Evolutionary conservation across 768 basidiomycete species (phyloP), one percentile per base, ranked within the genome.

Genomic region (Mycena albidolilacea): DNA sequence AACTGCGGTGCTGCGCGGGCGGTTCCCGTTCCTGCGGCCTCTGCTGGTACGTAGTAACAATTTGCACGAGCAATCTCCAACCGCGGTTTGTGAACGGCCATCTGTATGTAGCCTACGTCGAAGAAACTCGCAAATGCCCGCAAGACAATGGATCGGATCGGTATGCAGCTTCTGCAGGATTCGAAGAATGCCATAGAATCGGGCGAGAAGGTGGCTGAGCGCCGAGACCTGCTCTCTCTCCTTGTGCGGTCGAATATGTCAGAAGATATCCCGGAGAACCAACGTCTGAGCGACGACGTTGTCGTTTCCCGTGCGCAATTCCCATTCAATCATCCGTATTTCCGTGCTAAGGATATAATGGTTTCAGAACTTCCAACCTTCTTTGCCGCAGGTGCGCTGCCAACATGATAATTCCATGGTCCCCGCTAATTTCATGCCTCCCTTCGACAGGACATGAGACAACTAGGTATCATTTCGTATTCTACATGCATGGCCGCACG

Each of bases 211-310:
- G 59, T 37, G 23, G 39, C 1, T 2, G 48, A 55, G 4, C 52
- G 57, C 0, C 82, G 85, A 7, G 88, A 89, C 76, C 69, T 89
- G 10, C 76, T 89, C 19, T 85, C 83, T 7, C 74, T 87, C 11
- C 80, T 89, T 12, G 80, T 89, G 69, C 82, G 80, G 65, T 87
- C 87, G 7, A 90, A 89, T 76, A 81, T 88, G 82, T 84, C 85
- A 77, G 73, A 19, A 81, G 82, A 70, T 81, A 21, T 54, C 6
- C 39, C 70, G 5, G 90, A 3, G 80, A 85, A 3, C 81, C 82
- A 4, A 87, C 89, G 77, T 76, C 85, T n/a, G 15, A 58, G 44
- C 7, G 73, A 74, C 21, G 60, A n/a, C 1, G 73, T 60, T 1
- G 54, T 74, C 15, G 21, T 68, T 6, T 59, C 69, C 11, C 73